Evolutionary conservation across 495 filamentous ascomycete genomes (phyloP).

Genomic region (Annulohypoxylon stygium): DNA sequence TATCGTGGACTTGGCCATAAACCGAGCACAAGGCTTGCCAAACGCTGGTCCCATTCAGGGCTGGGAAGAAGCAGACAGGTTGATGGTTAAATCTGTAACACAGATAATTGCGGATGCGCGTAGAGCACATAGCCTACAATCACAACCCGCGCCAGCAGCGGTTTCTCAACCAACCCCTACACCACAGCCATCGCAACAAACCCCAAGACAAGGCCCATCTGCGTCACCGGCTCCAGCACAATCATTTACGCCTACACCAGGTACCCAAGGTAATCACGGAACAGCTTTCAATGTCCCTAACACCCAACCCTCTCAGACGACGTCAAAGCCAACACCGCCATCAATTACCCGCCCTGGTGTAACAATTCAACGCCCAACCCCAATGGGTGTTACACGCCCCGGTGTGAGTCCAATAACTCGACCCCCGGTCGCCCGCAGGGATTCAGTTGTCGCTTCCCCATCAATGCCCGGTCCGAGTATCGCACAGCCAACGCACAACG

Average conservation of each 20-base stretch:
- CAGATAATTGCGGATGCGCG: constrained; percentile 52
- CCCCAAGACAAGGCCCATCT: constrained; percentile 37
- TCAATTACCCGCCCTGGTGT: constrained; percentile 41
- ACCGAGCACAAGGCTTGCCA: constrained; percentile 49
- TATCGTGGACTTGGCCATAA: constrained; percentile 51
- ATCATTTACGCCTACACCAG: constrained; percentile 24
- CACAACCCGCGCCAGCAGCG: constrained; percentile 27
- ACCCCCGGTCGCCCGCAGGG: constrained; percentile 40
- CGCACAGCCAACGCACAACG: constrained; percentile 40
- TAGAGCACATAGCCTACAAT: constrained; percentile 38
- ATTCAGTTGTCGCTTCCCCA: constrained; percentile 28
- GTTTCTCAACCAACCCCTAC: constrained; percentile 10
- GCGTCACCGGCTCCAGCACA: constrained; percentile 42
- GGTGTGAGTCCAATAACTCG: constrained; percentile 42
- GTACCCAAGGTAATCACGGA: constrained; percentile 24
- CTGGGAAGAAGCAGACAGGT: constrained; percentile 52
- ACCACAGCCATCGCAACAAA: constrained; percentile 36
- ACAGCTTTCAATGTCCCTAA: constrained; percentile 11
- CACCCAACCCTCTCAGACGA: constrained; percentile 20
- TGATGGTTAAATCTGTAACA: constrained; percentile 51
- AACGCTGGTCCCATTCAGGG: constrained; percentile 45
- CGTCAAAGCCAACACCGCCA: constrained; percentile 25
- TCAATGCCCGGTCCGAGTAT: constrained; percentile 14
- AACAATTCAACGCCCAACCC: constrained; percentile 50
- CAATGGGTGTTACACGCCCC: constrained; percentile 48